These are phyloP conservation scores for Prinsepia uniflora DNA, from an alignment of 306 rosid genomes.

Conservation along the genomic window DNA sequence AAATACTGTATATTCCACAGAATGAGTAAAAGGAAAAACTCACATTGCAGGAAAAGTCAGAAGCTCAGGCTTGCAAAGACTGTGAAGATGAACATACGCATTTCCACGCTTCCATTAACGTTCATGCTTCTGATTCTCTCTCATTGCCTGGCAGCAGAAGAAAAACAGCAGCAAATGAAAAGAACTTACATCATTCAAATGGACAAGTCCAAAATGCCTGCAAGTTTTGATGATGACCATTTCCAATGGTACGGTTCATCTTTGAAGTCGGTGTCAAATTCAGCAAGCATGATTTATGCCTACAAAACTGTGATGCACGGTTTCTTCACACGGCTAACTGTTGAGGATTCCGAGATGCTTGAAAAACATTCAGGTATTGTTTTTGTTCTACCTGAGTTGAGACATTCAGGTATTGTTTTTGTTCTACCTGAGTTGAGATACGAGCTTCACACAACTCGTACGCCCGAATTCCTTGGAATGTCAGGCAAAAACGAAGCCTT, in stretches of 20 bases:
- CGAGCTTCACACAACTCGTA: slow-evolving; percentile 72
- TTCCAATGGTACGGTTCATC: slow-evolving; percentile 57
- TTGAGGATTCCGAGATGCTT: slow-evolving; percentile 53
- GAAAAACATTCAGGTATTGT: slow-evolving; percentile 48
- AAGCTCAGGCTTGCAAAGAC: slow-evolving; percentile 3
- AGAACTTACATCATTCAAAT: slow-evolving; percentile 59
- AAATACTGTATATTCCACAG: slow-evolving; percentile 1
- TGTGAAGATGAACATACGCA: not conserved
- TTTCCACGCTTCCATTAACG: not conserved
- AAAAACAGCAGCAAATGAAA: slow-evolving; percentile 33
- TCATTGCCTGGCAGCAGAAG: slow-evolving; percentile 30
- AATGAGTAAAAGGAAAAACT: too few relatives aligned
- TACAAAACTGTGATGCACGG: slow-evolving; percentile 57
- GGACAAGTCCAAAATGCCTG: slow-evolving; percentile 61
- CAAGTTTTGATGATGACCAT: slow-evolving; percentile 41
- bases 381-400: slow-evolving; percentile 47
- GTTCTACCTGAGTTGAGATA: slow-evolving; percentile 52
- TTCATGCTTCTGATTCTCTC: slow-evolving; percentile 1
- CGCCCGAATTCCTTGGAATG: slow-evolving; percentile 68
- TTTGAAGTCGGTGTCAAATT: slow-evolving; percentile 46
- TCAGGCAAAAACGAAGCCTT: slow-evolving; percentile 17
- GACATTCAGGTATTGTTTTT: slow-evolving; percentile 45
- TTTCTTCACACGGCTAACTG: slow-evolving; percentile 61
- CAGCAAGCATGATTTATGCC: slow-evolving; percentile 59
- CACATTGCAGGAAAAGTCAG: not conserved